Percentiles rank a stretch among this genome's conserved stretches.
phyloP scores from a whole-genome alignment of 345 rosid species.

The Populus davidiana region DNA sequence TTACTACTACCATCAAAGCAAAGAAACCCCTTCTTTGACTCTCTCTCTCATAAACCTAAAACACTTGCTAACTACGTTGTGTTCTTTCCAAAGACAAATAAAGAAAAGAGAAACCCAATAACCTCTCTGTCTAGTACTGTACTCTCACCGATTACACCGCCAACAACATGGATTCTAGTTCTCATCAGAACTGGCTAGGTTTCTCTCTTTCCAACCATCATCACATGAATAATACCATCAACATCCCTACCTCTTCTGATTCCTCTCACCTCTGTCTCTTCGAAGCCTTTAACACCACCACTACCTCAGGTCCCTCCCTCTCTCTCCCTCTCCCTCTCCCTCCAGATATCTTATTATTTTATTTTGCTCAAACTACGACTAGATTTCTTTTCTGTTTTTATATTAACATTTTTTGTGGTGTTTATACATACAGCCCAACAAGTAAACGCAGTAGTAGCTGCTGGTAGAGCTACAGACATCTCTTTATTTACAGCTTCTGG shows the following conservation, averaged over 20 bases:
- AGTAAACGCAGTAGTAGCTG: conserved; percentile 25
- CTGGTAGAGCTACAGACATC: conserved; percentile 36
- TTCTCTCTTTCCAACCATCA: conserved; percentile 26
- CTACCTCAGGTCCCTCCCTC: conserved; percentile 33
- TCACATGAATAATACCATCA: conserved; percentile 4
- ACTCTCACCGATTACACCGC: neutral
- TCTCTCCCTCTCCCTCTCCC: neutral
- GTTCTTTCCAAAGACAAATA: conserved; percentile 9
- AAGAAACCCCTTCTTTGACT: neutral
- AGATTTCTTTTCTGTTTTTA: neutral
- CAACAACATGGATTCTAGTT: conserved; percentile 17
- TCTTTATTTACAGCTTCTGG: conserved; percentile 47
- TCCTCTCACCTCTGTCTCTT: conserved; percentile 19
- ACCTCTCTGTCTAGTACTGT: neutral
- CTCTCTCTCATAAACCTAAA: neutral
- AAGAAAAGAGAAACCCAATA: neutral
- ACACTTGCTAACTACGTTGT: neutral
- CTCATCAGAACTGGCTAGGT: conserved; percentile 26
- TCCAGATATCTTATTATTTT: neutral
- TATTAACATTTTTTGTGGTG: conserved; percentile 9
- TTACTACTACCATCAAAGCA: neutral
- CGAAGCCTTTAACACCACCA: conserved; percentile 15
- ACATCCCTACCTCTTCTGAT: neutral
- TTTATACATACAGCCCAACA: conserved; percentile 23
- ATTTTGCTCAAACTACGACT: neutral